These are phyloP conservation scores for Marasmius fiardii DNA, from an alignment of 1,284 basidiomycete species.

Conservation along the genomic window DNA sequence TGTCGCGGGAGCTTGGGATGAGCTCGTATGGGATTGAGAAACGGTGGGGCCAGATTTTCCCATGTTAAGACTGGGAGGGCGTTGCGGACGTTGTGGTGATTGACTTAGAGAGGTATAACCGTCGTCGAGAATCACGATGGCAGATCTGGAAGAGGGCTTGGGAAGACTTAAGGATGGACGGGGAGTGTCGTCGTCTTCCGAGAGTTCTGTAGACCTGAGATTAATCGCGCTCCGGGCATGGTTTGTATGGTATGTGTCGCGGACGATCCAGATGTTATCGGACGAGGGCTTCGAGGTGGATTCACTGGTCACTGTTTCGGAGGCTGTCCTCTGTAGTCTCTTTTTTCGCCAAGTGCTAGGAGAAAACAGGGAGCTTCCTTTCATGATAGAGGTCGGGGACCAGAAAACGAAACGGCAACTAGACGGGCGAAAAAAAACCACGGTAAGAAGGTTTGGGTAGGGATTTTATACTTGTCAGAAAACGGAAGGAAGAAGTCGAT, in stretches of 20 bases:
- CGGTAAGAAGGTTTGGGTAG: conserved; percentile 1
- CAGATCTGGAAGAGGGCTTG: background rate
- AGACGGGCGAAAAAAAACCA: background rate
- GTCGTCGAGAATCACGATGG: background rate
- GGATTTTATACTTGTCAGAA: conserved; percentile 1
- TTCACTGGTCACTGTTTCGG: background rate
- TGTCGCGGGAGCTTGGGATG: no score
- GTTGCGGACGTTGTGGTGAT: conserved; percentile 23
- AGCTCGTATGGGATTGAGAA: no score
- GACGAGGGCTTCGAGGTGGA: background rate
- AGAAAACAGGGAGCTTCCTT: conserved; percentile 7
- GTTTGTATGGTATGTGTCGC: background rate
- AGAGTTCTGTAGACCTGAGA: background rate
- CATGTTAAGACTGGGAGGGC: conserved; percentile 26
- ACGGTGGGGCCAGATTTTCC: background rate
- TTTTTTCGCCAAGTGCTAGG: conserved; percentile 13
- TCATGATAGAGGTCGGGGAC: conserved; percentile 2
- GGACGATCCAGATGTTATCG: no score
- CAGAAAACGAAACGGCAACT: no score
- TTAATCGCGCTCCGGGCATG: background rate
- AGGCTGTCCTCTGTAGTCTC: background rate
- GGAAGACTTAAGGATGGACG: background rate
- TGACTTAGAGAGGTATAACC: background rate
- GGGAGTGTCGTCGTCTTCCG: background rate
- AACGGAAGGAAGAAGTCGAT: background rate